Evolutionary conservation across 305 asterid species (phyloP).

Genomic region (Fraxinus paxiana): DNA sequence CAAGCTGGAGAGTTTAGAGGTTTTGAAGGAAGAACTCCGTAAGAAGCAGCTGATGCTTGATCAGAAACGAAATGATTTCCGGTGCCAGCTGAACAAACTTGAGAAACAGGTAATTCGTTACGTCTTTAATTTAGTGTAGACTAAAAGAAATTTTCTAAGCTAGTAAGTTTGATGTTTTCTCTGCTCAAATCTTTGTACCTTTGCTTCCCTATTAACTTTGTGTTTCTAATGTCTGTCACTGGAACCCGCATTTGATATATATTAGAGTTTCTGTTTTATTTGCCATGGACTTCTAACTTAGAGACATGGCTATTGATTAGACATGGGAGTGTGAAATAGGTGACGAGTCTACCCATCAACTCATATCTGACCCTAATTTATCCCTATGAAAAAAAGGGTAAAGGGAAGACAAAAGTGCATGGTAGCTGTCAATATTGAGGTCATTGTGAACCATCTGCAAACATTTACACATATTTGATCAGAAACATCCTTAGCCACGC

Average conservation of each 20-base stretch:
- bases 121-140: conserved; percentile 3
- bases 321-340: neutral
- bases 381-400: neutral
- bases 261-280: neutral
- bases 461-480: neutral
- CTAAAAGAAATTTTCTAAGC: conserved; percentile 6
- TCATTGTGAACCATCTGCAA: neutral
- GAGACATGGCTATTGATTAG: conserved; percentile 14
- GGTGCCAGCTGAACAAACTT: conserved; percentile 64
- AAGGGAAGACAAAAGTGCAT: neutral
- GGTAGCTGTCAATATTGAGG: neutral
- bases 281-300: neutral
- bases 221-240: conserved; percentile 7
- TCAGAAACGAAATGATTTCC: conserved; percentile 77
- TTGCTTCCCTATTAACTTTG: neutral
- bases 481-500: neutral
- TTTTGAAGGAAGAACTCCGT: conserved; percentile 85
- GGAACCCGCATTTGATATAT: neutral
- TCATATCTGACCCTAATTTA: neutral
- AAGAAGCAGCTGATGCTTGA: conserved; percentile 97
- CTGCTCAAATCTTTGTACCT: neutral
- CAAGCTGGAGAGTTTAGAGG: conserved; percentile 71
- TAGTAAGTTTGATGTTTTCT: neutral
- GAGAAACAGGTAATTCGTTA: conserved; percentile 62
- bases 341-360: neutral